phyloP scores from a whole-genome alignment of 2,329 filamentous ascomycete species.

The Myriosclerotinia curreyana region DNA sequence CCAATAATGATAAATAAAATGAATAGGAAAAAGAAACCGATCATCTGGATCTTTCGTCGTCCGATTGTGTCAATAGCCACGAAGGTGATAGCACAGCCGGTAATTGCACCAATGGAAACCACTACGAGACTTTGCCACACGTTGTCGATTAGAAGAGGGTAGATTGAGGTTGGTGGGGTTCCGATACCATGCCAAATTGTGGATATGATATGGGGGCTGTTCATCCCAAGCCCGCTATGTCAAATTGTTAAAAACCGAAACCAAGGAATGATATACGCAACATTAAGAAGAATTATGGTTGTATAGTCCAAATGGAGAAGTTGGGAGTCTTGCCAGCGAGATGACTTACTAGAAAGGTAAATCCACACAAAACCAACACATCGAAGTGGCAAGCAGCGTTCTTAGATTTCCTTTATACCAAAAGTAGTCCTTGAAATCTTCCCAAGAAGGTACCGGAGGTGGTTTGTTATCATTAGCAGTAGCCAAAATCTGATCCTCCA shows the following conservation, averaged over 20 bases:
- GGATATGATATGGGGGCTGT: constrained; percentile 40
- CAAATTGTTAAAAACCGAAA: background rate
- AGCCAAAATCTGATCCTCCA: constrained; percentile 43
- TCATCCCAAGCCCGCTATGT: constrained; percentile 60
- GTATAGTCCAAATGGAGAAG: background rate
- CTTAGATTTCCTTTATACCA: constrained; percentile 48
- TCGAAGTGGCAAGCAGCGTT: constrained; percentile 61
- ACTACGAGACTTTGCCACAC: constrained; percentile 30
- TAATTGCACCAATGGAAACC: constrained; percentile 28
- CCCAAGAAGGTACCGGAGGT: constrained; percentile 29
- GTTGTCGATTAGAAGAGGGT: constrained; percentile 24
- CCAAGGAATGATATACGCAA: background rate
- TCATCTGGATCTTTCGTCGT: constrained; percentile 29
- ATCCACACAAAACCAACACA: constrained; percentile 33
- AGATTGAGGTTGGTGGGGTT: constrained; percentile 16
- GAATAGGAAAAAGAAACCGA: constrained; percentile 32
- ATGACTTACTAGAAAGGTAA: constrained; percentile 15
- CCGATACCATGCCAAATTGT: constrained; percentile 29
- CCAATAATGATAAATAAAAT: constrained; percentile 32
- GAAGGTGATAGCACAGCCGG: constrained; percentile 28
- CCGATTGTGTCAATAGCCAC: constrained; percentile 30
- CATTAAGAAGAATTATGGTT: background rate
- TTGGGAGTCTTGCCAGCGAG: background rate
- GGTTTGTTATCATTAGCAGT: constrained; percentile 12
- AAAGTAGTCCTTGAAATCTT: constrained; percentile 33